Percentiles rank a stretch among this genome's conserved stretches.
These are phyloP conservation scores for Fistulifera pelliculosa DNA, from an alignment of 108 stramenopile species.

Conservation along the genomic window DNA sequence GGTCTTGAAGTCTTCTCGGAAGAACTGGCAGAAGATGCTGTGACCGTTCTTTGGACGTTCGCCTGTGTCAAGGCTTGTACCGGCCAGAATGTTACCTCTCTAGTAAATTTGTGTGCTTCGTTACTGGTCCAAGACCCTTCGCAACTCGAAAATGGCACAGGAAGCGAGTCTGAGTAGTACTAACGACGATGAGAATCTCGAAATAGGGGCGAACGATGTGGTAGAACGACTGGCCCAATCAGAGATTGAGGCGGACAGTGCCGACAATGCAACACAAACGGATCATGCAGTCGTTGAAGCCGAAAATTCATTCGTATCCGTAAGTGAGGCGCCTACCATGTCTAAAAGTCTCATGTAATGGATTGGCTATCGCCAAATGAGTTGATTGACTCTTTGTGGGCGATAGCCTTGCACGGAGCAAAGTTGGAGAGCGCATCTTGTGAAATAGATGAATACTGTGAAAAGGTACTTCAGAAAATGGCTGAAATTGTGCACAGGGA, in stretches of 20 bases:
- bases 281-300: neutral
- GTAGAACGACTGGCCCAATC: conserved; percentile 35
- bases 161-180: conserved; percentile 5
- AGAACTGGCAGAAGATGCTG: conserved; percentile 44
- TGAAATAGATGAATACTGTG: too few relatives aligned
- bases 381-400: conserved; percentile 40
- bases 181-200: neutral
- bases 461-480: too few relatives aligned
- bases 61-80: conserved; percentile 36
- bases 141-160: conserved; percentile 24
- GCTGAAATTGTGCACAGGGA: too few relatives aligned
- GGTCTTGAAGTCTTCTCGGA: conserved; percentile 17
- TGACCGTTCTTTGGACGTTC: conserved; percentile 41
- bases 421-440: too few relatives aligned
- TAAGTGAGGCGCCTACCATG: neutral
- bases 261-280: neutral
- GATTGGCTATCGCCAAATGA: conserved; percentile 46
- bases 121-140: conserved; percentile 42
- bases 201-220: conserved; percentile 27
- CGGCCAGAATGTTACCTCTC: conserved; percentile 23
- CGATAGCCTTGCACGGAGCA: conserved; percentile 36
- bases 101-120: conserved; percentile 40
- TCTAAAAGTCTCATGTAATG: conserved; percentile 18
- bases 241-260: conserved; percentile 11
- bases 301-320: neutral